Percentiles rank a stretch among this genome's conserved stretches.
Conservation (phyloP, 305 asterid genomes). For the Rubia occidens region DNA sequence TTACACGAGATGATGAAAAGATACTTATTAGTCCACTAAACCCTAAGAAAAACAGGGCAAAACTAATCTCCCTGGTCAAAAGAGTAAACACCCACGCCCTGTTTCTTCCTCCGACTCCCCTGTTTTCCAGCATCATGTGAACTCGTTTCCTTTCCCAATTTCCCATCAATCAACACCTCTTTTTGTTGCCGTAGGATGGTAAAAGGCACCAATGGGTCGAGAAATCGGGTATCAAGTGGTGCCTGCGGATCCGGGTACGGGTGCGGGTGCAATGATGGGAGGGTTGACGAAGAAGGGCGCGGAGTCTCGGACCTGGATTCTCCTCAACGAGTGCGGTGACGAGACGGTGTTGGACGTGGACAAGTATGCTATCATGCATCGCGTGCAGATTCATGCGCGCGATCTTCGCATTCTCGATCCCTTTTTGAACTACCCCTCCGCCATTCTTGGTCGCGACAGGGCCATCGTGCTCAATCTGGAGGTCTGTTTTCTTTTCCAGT, state of each 20-base stretch:
- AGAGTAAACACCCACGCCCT: not conserved
- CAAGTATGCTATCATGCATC: conserved; percentile 81
- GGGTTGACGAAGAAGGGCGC: conserved; percentile 55
- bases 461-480: conserved; percentile 89
- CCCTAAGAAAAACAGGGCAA: not conserved
- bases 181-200: conserved; percentile 18
- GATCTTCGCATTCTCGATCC: conserved; percentile 88
- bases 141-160: not conserved
- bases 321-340: conserved; percentile 51
- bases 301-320: conserved; percentile 67
- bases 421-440: conserved; percentile 61
- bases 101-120: not conserved
- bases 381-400: conserved; percentile 86
- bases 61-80: not conserved
- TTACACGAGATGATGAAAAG: no score
- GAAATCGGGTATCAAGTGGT: conserved; percentile 48
- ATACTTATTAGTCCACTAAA: no score
- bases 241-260: conserved; percentile 33
- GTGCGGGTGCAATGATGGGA: not conserved
- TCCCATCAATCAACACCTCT: not conserved
- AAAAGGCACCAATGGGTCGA: conserved; percentile 44
- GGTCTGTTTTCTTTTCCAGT: conserved; percentile 23
- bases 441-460: conserved; percentile 75
- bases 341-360: conserved; percentile 57
- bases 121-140: not conserved